Conservation (phyloP, 2,329 filamentous ascomycete species). For the Tolypocladium tropicale region DNA sequence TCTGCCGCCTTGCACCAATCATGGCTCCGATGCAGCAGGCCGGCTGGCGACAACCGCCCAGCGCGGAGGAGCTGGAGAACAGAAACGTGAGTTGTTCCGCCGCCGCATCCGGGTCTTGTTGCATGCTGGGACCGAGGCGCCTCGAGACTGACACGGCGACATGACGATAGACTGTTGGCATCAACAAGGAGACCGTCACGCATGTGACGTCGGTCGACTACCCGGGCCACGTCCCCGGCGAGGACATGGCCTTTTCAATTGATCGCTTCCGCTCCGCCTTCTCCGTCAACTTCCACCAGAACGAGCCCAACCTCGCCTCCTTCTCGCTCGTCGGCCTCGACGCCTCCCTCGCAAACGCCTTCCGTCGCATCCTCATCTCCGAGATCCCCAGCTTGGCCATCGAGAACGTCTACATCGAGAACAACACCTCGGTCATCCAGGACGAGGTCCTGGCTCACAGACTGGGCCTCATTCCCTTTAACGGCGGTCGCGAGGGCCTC, state of each 20-base stretch:
- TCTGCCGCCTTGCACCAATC: constrained; percentile 2
- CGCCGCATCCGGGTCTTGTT: background rate
- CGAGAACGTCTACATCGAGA: constrained; percentile 84
- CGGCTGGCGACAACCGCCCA: constrained; percentile 27
- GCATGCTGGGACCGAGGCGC: background rate
- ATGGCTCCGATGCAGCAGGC: constrained; percentile 24
- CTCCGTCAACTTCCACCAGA: constrained; percentile 73
- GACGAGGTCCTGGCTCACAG: constrained; percentile 92
- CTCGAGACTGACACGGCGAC: constrained; percentile 4
- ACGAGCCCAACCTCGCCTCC: constrained; percentile 63
- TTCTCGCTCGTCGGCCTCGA: constrained; percentile 92
- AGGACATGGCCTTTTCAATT: constrained; percentile 73
- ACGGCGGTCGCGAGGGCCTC: constrained; percentile 66
- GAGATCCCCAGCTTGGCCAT: constrained; percentile 93
- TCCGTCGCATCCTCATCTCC: constrained; percentile 88
- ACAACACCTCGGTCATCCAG: constrained; percentile 97
- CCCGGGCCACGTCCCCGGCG: constrained; percentile 80
- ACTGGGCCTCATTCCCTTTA: constrained; percentile 82
- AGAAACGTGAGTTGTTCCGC: constrained; percentile 41
- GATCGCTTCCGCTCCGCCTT: constrained; percentile 62
- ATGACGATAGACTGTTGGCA: constrained; percentile 58
- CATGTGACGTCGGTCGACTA: constrained; percentile 86
- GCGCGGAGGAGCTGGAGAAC: constrained; percentile 46
- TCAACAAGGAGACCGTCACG: constrained; percentile 84
- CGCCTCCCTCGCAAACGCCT: constrained; percentile 89